Evolutionary conservation across 768 basidiomycete genomes (phyloP).

Genomic region (Russula lepida): DNA sequence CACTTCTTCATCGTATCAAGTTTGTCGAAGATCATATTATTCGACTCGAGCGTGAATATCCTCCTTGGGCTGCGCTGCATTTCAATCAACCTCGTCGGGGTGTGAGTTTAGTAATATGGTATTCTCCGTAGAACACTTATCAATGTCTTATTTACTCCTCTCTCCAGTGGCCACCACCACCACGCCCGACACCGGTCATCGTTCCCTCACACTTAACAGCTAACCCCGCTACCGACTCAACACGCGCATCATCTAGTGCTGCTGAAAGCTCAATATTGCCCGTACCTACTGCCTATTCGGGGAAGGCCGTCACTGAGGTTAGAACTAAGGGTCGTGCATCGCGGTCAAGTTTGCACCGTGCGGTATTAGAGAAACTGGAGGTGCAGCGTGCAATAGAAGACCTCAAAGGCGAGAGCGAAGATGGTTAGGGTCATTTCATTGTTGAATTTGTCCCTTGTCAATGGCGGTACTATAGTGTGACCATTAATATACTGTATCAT

Average conservation of each 20-base stretch:
- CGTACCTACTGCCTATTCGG: slow-evolving; percentile 1
- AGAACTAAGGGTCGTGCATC: slow-evolving; percentile 25
- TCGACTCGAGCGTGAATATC: slow-evolving; percentile 71
- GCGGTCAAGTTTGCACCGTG: slow-evolving; percentile 57
- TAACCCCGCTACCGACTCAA: neutral
- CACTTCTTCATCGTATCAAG: slow-evolving; percentile 54
- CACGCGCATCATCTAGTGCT: neutral
- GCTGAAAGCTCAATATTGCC: neutral
- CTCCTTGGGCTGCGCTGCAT: slow-evolving; percentile 83
- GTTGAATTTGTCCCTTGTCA: neutral
- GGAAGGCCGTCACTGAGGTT: slow-evolving; percentile 10
- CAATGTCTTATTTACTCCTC: neutral
- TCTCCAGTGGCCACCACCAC: slow-evolving; percentile 80
- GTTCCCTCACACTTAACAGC: slow-evolving; percentile 58
- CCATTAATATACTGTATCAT: neutral
- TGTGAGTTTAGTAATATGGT: slow-evolving; percentile 37
- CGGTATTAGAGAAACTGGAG: slow-evolving; percentile 67
- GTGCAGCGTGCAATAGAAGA: slow-evolving; percentile 65
- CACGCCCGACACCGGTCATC: slow-evolving; percentile 67
- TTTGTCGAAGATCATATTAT: slow-evolving; percentile 73
- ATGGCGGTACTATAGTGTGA: neutral
- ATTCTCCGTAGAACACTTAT: neutral
- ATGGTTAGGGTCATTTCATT: neutral
- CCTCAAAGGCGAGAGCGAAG: slow-evolving; percentile 21
- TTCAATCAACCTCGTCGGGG: slow-evolving; percentile 79